phyloP scores from a whole-genome alignment of 2,329 filamentous ascomycete species.

The Fusarium papillatum region DNA sequence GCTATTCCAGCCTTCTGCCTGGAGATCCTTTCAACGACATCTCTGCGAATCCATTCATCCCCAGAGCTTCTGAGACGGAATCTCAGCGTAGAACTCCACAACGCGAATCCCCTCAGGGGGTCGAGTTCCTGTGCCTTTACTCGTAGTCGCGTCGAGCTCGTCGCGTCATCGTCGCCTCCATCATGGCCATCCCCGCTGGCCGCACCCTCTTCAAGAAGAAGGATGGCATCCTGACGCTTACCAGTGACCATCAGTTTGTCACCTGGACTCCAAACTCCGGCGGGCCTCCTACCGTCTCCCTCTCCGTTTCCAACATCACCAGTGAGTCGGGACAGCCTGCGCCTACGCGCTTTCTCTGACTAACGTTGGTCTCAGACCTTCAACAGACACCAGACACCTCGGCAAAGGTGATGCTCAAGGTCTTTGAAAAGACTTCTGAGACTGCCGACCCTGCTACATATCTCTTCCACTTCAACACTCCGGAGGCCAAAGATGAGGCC shows the following conservation, averaged over 20 bases:
- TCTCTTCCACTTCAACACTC: conserved; percentile 91
- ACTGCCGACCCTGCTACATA: conserved; percentile 76
- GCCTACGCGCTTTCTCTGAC: not conserved
- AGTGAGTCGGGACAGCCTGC: conserved; percentile 67
- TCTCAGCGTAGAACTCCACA: not conserved
- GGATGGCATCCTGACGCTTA: conserved; percentile 85
- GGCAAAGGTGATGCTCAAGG: conserved; percentile 93
- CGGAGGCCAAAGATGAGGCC: conserved; percentile 84
- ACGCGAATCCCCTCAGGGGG: conserved; percentile 1
- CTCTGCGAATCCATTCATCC: conserved; percentile 9
- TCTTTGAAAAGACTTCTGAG: conserved; percentile 80
- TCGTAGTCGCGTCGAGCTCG: not conserved
- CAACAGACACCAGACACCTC: conserved; percentile 94
- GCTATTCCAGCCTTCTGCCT: not conserved
- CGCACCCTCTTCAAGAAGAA: conserved; percentile 94
- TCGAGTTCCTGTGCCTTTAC: not conserved
- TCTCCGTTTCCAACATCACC: conserved; percentile 82
- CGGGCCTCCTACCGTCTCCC: conserved; percentile 74
- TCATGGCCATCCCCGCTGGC: conserved; percentile 73
- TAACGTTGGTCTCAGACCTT: conserved; percentile 72
- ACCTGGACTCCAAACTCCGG: conserved; percentile 83
- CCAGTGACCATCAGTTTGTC: conserved; percentile 79
- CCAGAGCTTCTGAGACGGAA: conserved; percentile 2
- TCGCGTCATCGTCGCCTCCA: conserved; percentile 13
- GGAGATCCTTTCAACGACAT: not conserved